Evolutionary conservation across 2,329 filamentous ascomycete genomes (phyloP), one percentile per base, ranked within the genome.

Genomic region (Sclerotinia nivalis): DNA sequence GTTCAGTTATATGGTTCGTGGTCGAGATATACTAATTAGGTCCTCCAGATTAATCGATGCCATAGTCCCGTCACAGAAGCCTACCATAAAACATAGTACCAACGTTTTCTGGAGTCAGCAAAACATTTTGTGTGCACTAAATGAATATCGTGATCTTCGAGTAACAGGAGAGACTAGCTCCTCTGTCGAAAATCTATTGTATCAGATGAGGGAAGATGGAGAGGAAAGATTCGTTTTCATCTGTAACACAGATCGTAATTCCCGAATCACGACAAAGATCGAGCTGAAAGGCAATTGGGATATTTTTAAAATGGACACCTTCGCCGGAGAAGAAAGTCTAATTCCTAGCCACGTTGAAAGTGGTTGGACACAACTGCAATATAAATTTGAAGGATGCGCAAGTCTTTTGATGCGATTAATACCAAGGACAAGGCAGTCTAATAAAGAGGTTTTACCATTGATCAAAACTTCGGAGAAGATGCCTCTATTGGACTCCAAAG

Each of bases 131-230:
- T 40, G 55, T 52, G 72, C 70, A 12, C 47, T 78, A 15, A 73
- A 77, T 12, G 31, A 69, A 47, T 74, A 73, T 60, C 71, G 76
- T 31, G 76, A 78, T 20, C 56, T 78, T 28, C 69, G 72, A 43
- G 71, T 77, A n/a, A 37, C 69, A 18, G 54, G 54, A n/a, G 70
- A 71, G 7, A 64, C 68, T 45, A 62, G 70, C n/a, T 45, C 40
- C 20, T 62, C 64, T 0, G 40, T 72, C 0, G 47, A 75, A 3
- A 75, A 72, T 20, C 47, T 79, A 8, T 68, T 79, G 1, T 76
- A 79, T 64, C 78, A 79, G 54, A 76, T 79, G 72, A 73, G 78
- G 15, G 70, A 78, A 37, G 78, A 79, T 37, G 73, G 66, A 5
- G 72, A 76, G 13, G 71, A 76, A 15, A 73, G 74, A 10, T 79